Percentiles rank a stretch among this genome's conserved stretches.
Conservation (phyloP, 176 grass and related monocot genomes). For the Areca catechu region DNA sequence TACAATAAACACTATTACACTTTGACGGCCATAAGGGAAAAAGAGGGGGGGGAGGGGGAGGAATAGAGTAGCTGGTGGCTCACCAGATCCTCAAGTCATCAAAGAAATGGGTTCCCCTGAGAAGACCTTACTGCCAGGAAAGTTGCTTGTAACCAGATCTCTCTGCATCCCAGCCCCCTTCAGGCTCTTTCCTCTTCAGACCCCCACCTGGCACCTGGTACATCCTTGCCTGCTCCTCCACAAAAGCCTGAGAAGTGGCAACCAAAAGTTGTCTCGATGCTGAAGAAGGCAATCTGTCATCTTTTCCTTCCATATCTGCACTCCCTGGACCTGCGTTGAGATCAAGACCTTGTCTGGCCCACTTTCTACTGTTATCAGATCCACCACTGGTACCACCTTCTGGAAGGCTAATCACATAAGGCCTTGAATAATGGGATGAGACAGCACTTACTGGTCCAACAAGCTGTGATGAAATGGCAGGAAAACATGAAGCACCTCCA, state of each 20-base stretch:
- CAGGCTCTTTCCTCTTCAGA: constrained; percentile 68
- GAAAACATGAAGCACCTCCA: constrained; percentile 30
- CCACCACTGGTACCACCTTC: constrained; percentile 51
- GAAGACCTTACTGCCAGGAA: constrained; percentile 49
- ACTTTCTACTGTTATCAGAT: constrained; percentile 50
- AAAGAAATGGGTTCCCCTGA: constrained; percentile 8
- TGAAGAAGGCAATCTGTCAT: constrained; percentile 31
- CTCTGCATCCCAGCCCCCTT: constrained; percentile 50
- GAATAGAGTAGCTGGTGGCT: background rate
- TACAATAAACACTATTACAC: no score
- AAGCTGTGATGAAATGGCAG: constrained; percentile 32
- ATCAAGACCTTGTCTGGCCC: constrained; percentile 60
- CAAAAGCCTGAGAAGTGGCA: constrained; percentile 34
- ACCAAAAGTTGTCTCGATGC: constrained; percentile 48
- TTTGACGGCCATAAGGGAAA: no score
- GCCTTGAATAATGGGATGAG: constrained; percentile 47
- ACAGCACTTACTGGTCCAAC: constrained; percentile 36
- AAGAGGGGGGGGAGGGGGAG: no score
- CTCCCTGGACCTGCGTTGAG: constrained; percentile 72
- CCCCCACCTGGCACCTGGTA: constrained; percentile 46
- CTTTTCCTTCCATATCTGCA: constrained; percentile 50
- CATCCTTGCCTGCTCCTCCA: constrained; percentile 51
- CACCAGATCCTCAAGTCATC: constrained; percentile 22
- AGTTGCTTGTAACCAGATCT: constrained; percentile 22
- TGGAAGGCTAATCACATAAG: constrained; percentile 58